Conservation (phyloP, 2,329 filamentous ascomycete genomes). For the Beauveria australis region DNA sequence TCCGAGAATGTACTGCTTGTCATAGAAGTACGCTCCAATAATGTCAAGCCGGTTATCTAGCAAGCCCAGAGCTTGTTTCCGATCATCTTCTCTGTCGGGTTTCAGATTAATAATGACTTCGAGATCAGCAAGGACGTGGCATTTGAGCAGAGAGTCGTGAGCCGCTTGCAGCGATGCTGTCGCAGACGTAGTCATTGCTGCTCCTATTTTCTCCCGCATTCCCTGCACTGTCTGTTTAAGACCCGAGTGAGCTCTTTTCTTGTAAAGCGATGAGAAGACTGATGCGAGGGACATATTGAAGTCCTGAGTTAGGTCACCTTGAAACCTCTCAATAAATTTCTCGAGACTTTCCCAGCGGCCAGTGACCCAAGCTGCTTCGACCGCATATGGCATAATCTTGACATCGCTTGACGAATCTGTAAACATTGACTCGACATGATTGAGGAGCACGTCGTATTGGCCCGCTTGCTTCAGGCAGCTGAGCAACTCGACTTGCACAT, state of each 20-base stretch:
- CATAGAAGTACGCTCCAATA: conserved; percentile 77
- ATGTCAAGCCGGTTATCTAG: conserved; percentile 76
- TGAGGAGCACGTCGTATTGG: conserved; percentile 81
- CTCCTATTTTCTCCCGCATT: conserved; percentile 62
- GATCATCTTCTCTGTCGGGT: conserved; percentile 32
- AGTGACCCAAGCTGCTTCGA: conserved; percentile 88
- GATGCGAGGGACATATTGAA: conserved; percentile 76
- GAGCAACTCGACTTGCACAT: conserved; percentile 75
- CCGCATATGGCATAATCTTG: conserved; percentile 70
- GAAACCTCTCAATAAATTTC: conserved; percentile 52
- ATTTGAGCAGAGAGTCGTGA: conserved; percentile 75
- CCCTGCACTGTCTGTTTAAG: conserved; percentile 52
- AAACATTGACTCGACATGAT: conserved; percentile 74
- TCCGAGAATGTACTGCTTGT: conserved; percentile 90
- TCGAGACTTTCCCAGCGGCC: conserved; percentile 70
- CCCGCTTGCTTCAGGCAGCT: conserved; percentile 91
- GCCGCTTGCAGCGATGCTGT: conserved; percentile 77
- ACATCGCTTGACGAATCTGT: conserved; percentile 42
- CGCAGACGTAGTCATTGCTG: conserved; percentile 64
- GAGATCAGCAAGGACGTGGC: conserved; percentile 82
- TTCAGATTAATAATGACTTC: conserved; percentile 60
- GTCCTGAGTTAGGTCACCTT: conserved; percentile 43
- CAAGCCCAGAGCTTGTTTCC: conserved; percentile 23
- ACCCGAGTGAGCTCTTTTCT: conserved; percentile 38
- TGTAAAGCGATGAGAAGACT: conserved; percentile 50